These are phyloP conservation scores for Stenogyne calaminthoides DNA, from an alignment of 305 asterid genomes.

Conservation along the genomic window DNA sequence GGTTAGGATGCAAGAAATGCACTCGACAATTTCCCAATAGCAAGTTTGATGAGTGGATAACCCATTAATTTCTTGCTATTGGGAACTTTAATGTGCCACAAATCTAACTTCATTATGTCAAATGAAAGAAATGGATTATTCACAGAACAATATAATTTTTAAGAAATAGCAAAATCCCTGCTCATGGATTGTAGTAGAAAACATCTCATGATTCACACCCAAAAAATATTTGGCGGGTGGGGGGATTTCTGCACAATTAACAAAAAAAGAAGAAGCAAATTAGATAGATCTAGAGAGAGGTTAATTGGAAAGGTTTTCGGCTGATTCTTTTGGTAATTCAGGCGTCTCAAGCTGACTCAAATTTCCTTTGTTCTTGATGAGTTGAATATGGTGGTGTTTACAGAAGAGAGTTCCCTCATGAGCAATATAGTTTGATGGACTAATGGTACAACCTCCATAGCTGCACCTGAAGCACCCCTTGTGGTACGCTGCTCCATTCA, in stretches of 20 bases:
- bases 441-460: slow-evolving; percentile 78
- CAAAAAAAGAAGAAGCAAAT: background rate
- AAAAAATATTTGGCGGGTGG: slow-evolving; percentile 1
- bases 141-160: background rate
- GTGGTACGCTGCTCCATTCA: slow-evolving; percentile 69
- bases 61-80: background rate
- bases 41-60: background rate
- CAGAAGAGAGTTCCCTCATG: slow-evolving; percentile 66
- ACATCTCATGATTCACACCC: slow-evolving; percentile 6
- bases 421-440: slow-evolving; percentile 74
- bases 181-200: slow-evolving; percentile 10
- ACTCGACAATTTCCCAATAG: background rate
- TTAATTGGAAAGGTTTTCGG: background rate
- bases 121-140: background rate
- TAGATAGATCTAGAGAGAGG: slow-evolving; percentile 1
- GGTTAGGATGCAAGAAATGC: background rate
- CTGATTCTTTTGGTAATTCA: slow-evolving; percentile 28
- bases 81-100: background rate
- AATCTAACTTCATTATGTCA: background rate
- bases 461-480: slow-evolving; percentile 76
- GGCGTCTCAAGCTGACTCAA: slow-evolving; percentile 66
- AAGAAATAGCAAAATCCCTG: slow-evolving; percentile 9
- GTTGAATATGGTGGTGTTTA: slow-evolving; percentile 62
- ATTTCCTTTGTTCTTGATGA: slow-evolving; percentile 55
- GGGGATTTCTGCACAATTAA: background rate